These are phyloP conservation scores for Ustulina deusta DNA, from an alignment of 2,329 filamentous ascomycete species.

Conservation along the genomic window DNA sequence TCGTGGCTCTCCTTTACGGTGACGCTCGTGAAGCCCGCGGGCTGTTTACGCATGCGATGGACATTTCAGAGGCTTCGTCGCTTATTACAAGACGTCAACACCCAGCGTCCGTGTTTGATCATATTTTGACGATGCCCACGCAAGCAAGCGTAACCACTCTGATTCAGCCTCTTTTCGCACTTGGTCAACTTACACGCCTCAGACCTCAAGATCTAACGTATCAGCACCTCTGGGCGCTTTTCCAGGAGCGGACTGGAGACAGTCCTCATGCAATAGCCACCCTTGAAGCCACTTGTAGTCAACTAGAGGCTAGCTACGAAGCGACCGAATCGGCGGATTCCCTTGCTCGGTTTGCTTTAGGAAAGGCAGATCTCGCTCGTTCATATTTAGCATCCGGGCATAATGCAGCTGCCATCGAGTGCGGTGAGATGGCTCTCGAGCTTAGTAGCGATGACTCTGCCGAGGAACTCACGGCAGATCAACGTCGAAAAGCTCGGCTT, in stretches of 20 bases:
- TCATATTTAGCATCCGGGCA: slow-evolving; percentile 77
- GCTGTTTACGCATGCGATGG: slow-evolving; percentile 93
- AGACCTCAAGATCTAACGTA: slow-evolving; percentile 77
- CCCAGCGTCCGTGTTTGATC: slow-evolving; percentile 83
- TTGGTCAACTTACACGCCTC: slow-evolving; percentile 82
- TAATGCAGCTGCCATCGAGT: slow-evolving; percentile 78
- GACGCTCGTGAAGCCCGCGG: slow-evolving; percentile 81
- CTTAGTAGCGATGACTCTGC: slow-evolving; percentile 79
- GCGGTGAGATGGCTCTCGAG: slow-evolving; percentile 82
- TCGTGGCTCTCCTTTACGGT: slow-evolving; percentile 82
- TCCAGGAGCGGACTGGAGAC: slow-evolving; percentile 84
- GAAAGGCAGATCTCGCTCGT: slow-evolving; percentile 88
- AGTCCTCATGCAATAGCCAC: slow-evolving; percentile 70
- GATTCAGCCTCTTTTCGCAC: slow-evolving; percentile 88
- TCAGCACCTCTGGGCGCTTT: slow-evolving; percentile 81
- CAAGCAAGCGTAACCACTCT: slow-evolving; percentile 69
- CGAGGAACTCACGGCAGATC: slow-evolving; percentile 72
- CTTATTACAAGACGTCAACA: slow-evolving; percentile 82
- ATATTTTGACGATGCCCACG: slow-evolving; percentile 71
- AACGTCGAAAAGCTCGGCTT: slow-evolving; percentile 77
- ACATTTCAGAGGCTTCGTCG: slow-evolving; percentile 84
- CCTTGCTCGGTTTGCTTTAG: slow-evolving; percentile 81
- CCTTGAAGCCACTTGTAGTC: slow-evolving; percentile 74
- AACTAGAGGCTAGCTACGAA: slow-evolving; percentile 86
- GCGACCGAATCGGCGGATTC: slow-evolving; percentile 79